Evolutionary conservation across 2,329 filamentous ascomycete genomes (phyloP).

Genomic region (Ceratocystis smalleyi): DNA sequence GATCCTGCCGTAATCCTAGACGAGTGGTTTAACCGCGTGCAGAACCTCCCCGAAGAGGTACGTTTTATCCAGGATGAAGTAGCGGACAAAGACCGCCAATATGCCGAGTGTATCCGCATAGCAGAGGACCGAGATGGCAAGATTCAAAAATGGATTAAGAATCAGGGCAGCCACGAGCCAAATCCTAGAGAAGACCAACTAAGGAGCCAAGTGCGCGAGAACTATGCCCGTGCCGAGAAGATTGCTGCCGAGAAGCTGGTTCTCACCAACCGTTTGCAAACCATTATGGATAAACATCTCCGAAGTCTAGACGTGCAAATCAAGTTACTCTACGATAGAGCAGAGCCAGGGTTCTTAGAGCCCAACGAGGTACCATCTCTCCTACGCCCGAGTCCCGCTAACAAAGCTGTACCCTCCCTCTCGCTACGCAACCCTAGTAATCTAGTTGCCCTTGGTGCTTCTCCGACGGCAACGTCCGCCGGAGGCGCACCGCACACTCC

Average conservation of each 20-base stretch:
- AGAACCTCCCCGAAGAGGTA: constrained; percentile 69
- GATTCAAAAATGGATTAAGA: constrained; percentile 68
- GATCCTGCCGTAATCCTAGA: constrained; percentile 58
- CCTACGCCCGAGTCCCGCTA: constrained; percentile 41
- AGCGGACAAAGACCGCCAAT: constrained; percentile 59
- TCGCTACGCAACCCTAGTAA: constrained; percentile 16
- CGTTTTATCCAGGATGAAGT: constrained; percentile 75
- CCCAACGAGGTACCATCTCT: constrained; percentile 49
- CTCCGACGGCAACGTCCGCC: background rate
- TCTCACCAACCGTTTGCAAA: constrained; percentile 48
- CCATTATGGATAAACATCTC: constrained; percentile 46
- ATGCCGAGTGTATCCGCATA: constrained; percentile 50
- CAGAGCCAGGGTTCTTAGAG: constrained; percentile 45
- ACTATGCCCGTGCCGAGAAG: constrained; percentile 51
- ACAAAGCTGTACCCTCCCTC: constrained; percentile 26
- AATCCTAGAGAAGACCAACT: constrained; percentile 63
- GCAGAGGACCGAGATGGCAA: constrained; percentile 58
- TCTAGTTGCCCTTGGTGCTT: constrained; percentile 5
- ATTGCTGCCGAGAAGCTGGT: constrained; percentile 61
- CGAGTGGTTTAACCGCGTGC: constrained; percentile 59
- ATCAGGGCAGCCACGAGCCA: constrained; percentile 54
- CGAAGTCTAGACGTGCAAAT: constrained; percentile 47
- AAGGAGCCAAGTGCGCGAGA: constrained; percentile 49
- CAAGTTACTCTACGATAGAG: constrained; percentile 44
- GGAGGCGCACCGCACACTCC: constrained; percentile 23